phyloP scores from a whole-genome alignment of 129 eudicot species.

The Smallanthus sonchifolius region DNA sequence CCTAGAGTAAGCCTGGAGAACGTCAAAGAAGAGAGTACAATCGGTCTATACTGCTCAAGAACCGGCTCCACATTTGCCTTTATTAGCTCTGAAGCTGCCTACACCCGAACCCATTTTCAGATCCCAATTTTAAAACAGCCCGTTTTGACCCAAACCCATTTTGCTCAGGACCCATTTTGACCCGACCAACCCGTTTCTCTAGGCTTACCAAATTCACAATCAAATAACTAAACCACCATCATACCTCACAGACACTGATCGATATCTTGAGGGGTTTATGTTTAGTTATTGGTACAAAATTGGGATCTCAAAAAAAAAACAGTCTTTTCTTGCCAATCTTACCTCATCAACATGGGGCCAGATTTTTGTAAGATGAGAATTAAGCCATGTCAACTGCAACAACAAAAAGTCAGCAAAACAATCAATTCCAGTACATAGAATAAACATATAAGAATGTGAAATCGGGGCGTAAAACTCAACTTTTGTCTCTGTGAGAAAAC shows the following conservation, averaged over 20 bases:
- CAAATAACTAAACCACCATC: not conserved
- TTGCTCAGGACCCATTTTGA: no score
- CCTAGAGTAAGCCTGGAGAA: slow-evolving; percentile 92
- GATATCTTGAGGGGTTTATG: not conserved
- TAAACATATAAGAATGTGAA: slow-evolving; percentile 4
- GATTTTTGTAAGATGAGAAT: slow-evolving; percentile 75
- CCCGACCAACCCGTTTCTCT: no score
- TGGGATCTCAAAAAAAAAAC: not conserved
- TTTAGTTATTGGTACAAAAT: not conserved
- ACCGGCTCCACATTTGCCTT: slow-evolving; percentile 87
- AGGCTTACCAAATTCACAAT: not conserved
- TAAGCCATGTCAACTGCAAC: slow-evolving; percentile 90
- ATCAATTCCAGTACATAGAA: slow-evolving; percentile 16
- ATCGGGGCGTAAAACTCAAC: slow-evolving; percentile 34
- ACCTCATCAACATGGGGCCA: slow-evolving; percentile 95
- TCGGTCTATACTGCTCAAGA: slow-evolving; percentile 86
- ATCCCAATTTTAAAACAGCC: no score
- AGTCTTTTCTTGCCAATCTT: not conserved
- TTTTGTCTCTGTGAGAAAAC: slow-evolving; percentile 83
- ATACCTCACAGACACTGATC: not conserved
- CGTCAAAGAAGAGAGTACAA: slow-evolving; percentile 68
- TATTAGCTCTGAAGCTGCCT: slow-evolving; percentile 98
- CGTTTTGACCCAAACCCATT: no score
- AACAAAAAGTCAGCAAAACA: slow-evolving; percentile 16
- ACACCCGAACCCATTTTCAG: not conserved